Conservation (phyloP, 139 green algal genomes). For the Chara braunii region DNA sequence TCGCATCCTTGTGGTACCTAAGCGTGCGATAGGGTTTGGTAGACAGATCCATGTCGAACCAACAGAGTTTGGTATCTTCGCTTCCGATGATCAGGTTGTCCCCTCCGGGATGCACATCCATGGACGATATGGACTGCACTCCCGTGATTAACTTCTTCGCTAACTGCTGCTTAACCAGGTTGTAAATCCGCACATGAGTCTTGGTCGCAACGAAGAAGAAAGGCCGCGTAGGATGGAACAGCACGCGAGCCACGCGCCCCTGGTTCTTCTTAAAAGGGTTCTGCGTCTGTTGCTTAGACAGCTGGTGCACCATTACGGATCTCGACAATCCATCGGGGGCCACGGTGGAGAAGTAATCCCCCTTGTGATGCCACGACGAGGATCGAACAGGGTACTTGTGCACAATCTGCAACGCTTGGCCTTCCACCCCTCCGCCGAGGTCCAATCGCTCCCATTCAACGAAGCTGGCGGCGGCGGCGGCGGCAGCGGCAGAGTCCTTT, state of each 20-base stretch:
- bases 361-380: slow-evolving; percentile 76
- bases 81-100: slow-evolving; percentile 85
- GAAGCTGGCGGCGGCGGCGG: no score
- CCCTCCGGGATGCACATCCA: slow-evolving; percentile 75
- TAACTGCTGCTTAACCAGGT: slow-evolving; percentile 77
- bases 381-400: slow-evolving; percentile 49
- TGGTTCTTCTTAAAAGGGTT: slow-evolving; percentile 90
- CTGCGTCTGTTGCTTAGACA: slow-evolving; percentile 67
- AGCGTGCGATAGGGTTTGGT: slow-evolving; percentile 73
- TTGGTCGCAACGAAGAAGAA: slow-evolving; percentile 89
- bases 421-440: no score
- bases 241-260: slow-evolving; percentile 63
- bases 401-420: background rate
- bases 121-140: slow-evolving; percentile 64
- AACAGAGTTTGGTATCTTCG: slow-evolving; percentile 77
- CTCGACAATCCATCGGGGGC: slow-evolving; percentile 14
- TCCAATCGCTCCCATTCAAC: no score
- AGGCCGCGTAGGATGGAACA: slow-evolving; percentile 84
- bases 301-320: slow-evolving; percentile 88
- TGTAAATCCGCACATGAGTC: slow-evolving; percentile 77
- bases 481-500: no score
- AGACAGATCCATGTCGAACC: slow-evolving; percentile 95
- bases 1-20: slow-evolving; percentile 52
- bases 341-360: slow-evolving; percentile 78
- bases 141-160: slow-evolving; percentile 78